phyloP scores from a whole-genome alignment of 495 filamentous ascomycete genomes.

The Neurospora sp. region DNA sequence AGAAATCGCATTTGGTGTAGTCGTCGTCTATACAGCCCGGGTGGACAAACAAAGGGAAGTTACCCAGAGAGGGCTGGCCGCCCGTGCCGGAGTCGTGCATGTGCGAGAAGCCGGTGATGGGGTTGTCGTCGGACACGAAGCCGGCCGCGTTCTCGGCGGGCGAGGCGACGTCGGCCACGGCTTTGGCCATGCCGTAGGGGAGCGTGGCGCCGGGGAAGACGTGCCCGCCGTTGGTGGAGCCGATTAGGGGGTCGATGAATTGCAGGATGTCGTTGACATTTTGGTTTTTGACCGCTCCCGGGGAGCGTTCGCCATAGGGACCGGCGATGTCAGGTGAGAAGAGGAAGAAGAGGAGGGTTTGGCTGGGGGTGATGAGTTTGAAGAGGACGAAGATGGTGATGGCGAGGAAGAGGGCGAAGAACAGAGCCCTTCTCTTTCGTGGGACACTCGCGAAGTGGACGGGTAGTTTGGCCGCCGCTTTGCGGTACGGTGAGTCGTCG shows the following conservation, averaged over 20 bases:
- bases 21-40: constrained; percentile 55
- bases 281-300: neutral
- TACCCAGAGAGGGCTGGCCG: constrained; percentile 57
- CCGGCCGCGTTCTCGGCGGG: constrained; percentile 55
- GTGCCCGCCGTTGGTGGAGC: constrained; percentile 55
- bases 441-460: constrained; percentile 24
- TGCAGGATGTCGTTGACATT: constrained; percentile 23
- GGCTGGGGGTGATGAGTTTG: constrained; percentile 8
- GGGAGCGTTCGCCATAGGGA: neutral
- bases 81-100: constrained; percentile 57
- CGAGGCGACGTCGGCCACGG: constrained; percentile 50
- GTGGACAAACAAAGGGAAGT: constrained; percentile 65
- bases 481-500: constrained; percentile 11
- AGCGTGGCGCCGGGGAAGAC: constrained; percentile 64
- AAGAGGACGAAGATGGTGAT: constrained; percentile 20
- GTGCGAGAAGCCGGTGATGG: constrained; percentile 44
- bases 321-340: constrained; percentile 18
- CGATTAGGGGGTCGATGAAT: constrained; percentile 48
- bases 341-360: constrained; percentile 10
- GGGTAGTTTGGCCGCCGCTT: constrained; percentile 14
- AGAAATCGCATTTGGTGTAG: constrained; percentile 50
- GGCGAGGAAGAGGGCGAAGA: constrained; percentile 20
- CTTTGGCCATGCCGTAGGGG: constrained; percentile 63
- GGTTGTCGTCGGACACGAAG: constrained; percentile 49
- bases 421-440: constrained; percentile 25